A percentile compares a stretch with the other conserved stretches of the same genome.
Conservation (phyloP, 805 yeast genomes). For the Nakazawaea ernobii region DNA sequence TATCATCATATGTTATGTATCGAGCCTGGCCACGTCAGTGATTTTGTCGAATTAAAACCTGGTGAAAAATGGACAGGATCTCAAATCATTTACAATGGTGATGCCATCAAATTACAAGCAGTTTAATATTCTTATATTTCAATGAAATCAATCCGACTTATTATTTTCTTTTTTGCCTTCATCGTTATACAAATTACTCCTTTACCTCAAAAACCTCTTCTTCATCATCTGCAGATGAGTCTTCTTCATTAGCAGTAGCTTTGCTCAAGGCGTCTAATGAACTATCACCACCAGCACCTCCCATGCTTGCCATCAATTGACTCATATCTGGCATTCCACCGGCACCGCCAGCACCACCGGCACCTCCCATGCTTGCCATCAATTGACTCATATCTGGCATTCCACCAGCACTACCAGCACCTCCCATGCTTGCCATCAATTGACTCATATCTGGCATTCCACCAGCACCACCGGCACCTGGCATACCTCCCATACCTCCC, state of each 20-base stretch:
- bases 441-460: background rate
- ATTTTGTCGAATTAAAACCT: slow-evolving; percentile 57
- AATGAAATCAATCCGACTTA: background rate
- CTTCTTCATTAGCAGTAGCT: slow-evolving; percentile 15
- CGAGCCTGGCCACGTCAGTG: slow-evolving; percentile 86
- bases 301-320: background rate
- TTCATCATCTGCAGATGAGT: slow-evolving; percentile 16
- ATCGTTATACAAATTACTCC: slow-evolving; percentile 16
- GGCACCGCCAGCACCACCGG: slow-evolving; percentile 25
- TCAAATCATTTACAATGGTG: slow-evolving; percentile 54
- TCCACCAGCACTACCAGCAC: slow-evolving; percentile 10
- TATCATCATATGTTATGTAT: slow-evolving; percentile 86
- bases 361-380: slow-evolving; percentile 25
- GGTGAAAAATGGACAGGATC: slow-evolving; percentile 73
- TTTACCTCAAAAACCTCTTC: slow-evolving; percentile 25
- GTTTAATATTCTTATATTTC: slow-evolving; percentile 19
- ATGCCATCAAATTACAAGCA: slow-evolving; percentile 57
- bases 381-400: background rate
- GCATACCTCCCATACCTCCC: slow-evolving; percentile 26
- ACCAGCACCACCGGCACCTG: slow-evolving; percentile 28
- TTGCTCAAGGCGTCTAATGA: background rate
- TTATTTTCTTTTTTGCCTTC: background rate
- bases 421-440: background rate
- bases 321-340: slow-evolving; percentile 9
- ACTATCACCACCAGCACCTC: background rate